phyloP scores from a whole-genome alignment of 2,329 filamentous ascomycete genomes.

The Escovopsis sp. region DNA sequence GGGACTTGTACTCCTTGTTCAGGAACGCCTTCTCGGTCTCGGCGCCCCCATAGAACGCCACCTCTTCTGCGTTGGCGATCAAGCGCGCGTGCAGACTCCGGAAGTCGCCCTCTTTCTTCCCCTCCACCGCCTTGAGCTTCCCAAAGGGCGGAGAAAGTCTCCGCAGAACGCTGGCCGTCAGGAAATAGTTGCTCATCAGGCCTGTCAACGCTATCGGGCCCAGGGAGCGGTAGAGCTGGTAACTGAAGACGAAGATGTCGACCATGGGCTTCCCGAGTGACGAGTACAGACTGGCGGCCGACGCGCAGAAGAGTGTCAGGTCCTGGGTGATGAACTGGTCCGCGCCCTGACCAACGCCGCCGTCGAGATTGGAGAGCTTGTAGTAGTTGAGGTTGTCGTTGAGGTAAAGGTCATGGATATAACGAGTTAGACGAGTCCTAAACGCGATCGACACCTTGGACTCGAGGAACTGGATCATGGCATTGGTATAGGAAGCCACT shows the following conservation, averaged over 20 bases:
- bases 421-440: slow-evolving; percentile 81
- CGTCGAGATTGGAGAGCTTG: slow-evolving; percentile 83
- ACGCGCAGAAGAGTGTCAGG: slow-evolving; percentile 84
- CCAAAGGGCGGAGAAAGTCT: slow-evolving; percentile 88
- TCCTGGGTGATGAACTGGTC: slow-evolving; percentile 98
- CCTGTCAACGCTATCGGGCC: slow-evolving; percentile 78
- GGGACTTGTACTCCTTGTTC: slow-evolving; percentile 78
- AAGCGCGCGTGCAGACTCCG: slow-evolving; percentile 77
- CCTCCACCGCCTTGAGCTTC: slow-evolving; percentile 91
- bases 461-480: slow-evolving; percentile 97
- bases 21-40: slow-evolving; percentile 90
- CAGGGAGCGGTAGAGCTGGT: slow-evolving; percentile 82
- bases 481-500: slow-evolving; percentile 91
- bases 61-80: slow-evolving; percentile 93
- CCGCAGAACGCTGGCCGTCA: slow-evolving; percentile 80
- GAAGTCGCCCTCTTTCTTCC: slow-evolving; percentile 89
- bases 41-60: slow-evolving; percentile 92
- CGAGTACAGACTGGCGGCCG: slow-evolving; percentile 84
- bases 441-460: slow-evolving; percentile 98
- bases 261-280: slow-evolving; percentile 95
- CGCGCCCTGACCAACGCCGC: slow-evolving; percentile 77
- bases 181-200: slow-evolving; percentile 81
- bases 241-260: slow-evolving; percentile 96
- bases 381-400: slow-evolving; percentile 95
- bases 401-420: slow-evolving; percentile 93